A percentile compares a stretch with the other conserved stretches of the same genome.
Conservation (phyloP, 106 monocot species). For the Phalaenopsis aphrodite region DNA sequence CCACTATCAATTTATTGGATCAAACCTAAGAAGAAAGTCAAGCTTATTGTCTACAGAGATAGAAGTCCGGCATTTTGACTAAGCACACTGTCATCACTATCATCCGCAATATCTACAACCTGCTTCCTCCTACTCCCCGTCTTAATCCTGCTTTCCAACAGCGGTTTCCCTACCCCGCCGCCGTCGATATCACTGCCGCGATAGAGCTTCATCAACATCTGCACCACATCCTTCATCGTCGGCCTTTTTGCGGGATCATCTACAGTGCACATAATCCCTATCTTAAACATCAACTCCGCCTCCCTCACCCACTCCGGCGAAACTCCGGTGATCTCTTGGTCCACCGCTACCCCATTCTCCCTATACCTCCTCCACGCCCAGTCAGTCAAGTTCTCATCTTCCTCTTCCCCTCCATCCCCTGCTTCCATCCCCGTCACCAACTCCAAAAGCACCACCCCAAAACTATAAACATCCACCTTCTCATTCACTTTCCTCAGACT, state of each 20-base stretch:
- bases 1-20: no score
- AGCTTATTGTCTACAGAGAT: background rate
- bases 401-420: conserved; percentile 24
- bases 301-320: conserved; percentile 11
- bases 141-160: background rate
- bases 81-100: conserved; percentile 9
- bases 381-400: conserved; percentile 26
- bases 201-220: conserved; percentile 26
- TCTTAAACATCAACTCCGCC: conserved; percentile 32
- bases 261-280: conserved; percentile 53
- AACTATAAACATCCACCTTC: conserved; percentile 85
- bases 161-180: background rate
- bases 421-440: conserved; percentile 50
- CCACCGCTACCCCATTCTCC: conserved; percentile 19
- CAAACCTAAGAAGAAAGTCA: no score
- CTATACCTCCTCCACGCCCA: conserved; percentile 46
- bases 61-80: background rate
- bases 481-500: conserved; percentile 40
- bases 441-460: conserved; percentile 86
- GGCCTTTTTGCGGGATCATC: conserved; percentile 35
- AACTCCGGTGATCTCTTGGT: conserved; percentile 19
- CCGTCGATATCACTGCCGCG: background rate
- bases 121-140: conserved; percentile 19
- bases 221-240: conserved; percentile 56
- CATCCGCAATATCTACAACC: conserved; percentile 8